phyloP scores from a whole-genome alignment of 2,329 filamentous ascomycete species.

The Beauveria brongniartii region DNA sequence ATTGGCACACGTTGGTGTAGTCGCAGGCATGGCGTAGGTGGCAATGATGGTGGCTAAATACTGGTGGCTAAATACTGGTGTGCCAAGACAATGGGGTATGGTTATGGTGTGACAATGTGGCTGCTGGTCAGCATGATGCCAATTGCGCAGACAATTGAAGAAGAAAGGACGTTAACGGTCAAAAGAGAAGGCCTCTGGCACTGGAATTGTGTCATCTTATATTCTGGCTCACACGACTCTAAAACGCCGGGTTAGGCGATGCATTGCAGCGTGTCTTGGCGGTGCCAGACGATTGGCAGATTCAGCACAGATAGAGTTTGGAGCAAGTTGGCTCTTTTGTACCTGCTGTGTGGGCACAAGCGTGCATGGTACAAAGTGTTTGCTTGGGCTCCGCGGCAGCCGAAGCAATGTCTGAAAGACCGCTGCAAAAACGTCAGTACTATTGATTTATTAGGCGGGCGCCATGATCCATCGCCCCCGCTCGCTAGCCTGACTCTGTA shows the following conservation, averaged over 20 bases:
- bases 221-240: background rate
- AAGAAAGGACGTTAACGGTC: background rate
- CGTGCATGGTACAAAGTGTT: background rate
- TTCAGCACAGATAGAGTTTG: background rate
- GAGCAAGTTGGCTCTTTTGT: background rate
- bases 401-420: background rate
- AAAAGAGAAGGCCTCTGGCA: background rate
- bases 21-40: slow-evolving; percentile 1
- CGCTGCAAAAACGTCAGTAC: no score
- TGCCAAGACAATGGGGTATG: background rate
- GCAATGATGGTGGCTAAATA: background rate
- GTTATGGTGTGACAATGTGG: background rate
- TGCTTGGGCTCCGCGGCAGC: slow-evolving; percentile 1
- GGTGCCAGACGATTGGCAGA: slow-evolving; percentile 7
- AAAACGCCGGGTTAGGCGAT: background rate
- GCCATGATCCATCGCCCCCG: background rate
- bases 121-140: background rate
- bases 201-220: background rate
- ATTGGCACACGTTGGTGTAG: slow-evolving; percentile 7
- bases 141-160: background rate
- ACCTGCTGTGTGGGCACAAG: background rate
- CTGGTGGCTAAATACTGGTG: background rate
- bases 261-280: slow-evolving; percentile 9
- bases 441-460: no score
- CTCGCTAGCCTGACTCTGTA: background rate